Conservation (phyloP, 2,329 filamentous ascomycete genomes). For the Lachnellula cervina region DNA sequence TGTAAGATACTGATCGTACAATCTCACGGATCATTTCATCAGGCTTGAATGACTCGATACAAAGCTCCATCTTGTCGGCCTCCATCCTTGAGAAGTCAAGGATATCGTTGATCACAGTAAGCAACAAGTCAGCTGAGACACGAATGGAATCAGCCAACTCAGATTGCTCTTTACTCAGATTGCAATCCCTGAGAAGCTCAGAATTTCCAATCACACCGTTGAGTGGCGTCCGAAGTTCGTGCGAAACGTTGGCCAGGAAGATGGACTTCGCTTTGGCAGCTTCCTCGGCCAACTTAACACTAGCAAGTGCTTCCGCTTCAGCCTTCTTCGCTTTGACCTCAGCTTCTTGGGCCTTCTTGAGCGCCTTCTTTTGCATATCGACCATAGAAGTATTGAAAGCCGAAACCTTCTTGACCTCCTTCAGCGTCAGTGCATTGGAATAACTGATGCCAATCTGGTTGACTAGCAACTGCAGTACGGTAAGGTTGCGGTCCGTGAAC, state of each 20-base stretch:
- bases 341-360: constrained; percentile 66
- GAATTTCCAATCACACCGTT: constrained; percentile 88
- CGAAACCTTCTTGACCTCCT: constrained; percentile 70
- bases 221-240: constrained; percentile 76
- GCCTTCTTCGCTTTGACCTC: constrained; percentile 73
- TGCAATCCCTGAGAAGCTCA: constrained; percentile 73
- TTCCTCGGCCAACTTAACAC: constrained; percentile 77
- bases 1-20: constrained; percentile 61
- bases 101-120: constrained; percentile 95
- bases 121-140: constrained; percentile 76
- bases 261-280: constrained; percentile 79
- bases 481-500: constrained; percentile 70
- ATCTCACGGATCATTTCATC: constrained; percentile 63
- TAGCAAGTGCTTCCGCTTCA: constrained; percentile 70
- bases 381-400: constrained; percentile 77
- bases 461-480: constrained; percentile 64
- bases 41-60: constrained; percentile 64
- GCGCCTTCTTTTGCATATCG: constrained; percentile 66
- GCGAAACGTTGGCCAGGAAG: constrained; percentile 74
- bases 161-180: constrained; percentile 68
- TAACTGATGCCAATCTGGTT: constrained; percentile 74
- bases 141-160: constrained; percentile 87
- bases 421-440: constrained; percentile 62
- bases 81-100: constrained; percentile 94
- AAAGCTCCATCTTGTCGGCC: constrained; percentile 79